phyloP scores from a whole-genome alignment of 805 yeast species.

The Lipomyces oligophaga region DNA sequence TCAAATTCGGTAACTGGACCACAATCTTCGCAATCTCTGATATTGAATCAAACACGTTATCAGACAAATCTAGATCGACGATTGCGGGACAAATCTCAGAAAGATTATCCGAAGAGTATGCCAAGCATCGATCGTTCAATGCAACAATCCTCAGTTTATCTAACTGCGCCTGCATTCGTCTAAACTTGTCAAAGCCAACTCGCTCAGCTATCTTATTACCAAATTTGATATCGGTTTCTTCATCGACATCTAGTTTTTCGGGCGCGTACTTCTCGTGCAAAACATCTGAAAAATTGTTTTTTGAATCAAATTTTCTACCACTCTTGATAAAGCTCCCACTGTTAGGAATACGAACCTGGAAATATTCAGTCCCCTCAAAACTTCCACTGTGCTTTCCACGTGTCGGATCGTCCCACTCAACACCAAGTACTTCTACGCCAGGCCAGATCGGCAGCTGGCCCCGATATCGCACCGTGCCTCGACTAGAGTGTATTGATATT shows the following conservation, averaged over 20 bases:
- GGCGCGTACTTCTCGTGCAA: constrained; percentile 48
- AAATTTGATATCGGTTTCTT: constrained; percentile 41
- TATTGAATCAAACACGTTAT: constrained; percentile 50
- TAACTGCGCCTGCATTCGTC: constrained; percentile 38
- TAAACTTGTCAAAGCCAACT: constrained; percentile 56
- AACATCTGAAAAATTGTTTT: constrained; percentile 46
- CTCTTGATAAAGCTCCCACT: constrained; percentile 65
- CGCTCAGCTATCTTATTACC: constrained; percentile 59
- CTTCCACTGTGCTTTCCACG: constrained; percentile 75
- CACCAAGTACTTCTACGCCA: constrained; percentile 54
- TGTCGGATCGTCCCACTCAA: constrained; percentile 75
- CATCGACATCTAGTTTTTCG: constrained; percentile 33
- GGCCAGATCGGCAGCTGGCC: constrained; percentile 69
- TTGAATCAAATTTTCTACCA: constrained; percentile 35
- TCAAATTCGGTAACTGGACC: constrained; percentile 40
- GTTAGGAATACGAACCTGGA: constrained; percentile 40
- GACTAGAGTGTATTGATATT: constrained; percentile 14
- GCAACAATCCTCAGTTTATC: constrained; percentile 47
- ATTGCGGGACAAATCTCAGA: constrained; percentile 14
- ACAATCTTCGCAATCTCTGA: constrained; percentile 42
- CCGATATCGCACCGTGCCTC: constrained; percentile 58
- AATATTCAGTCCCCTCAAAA: constrained; percentile 53
- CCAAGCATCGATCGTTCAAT: constrained; percentile 45
- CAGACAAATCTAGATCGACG: constrained; percentile 53
- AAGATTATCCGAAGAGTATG: constrained; percentile 14